Percentiles rank a stretch among this genome's conserved stretches.
Conservation (phyloP, 2,329 filamentous ascomycete species). For the Esteya vermicola region DNA sequence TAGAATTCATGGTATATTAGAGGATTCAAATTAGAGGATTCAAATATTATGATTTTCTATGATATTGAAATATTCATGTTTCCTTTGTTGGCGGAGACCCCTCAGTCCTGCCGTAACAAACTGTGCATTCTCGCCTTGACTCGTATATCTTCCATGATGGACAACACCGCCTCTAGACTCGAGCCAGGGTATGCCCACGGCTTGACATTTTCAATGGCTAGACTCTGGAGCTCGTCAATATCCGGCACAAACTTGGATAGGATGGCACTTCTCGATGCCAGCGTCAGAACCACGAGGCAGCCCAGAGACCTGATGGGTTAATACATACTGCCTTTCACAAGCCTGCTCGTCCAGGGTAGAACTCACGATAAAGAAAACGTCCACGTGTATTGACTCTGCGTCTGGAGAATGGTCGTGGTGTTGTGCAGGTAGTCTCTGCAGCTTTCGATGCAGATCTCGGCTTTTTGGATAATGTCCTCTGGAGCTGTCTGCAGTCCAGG, state of each 20-base stretch:
- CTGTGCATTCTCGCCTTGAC: constrained; percentile 13
- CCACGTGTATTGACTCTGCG: constrained; percentile 20
- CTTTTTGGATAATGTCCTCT: constrained; percentile 15
- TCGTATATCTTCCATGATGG: constrained; percentile 16
- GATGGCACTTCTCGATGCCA: constrained; percentile 15
- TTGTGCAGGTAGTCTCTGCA: constrained; percentile 17
- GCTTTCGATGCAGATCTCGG: constrained; percentile 17
- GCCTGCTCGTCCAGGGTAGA: background rate
- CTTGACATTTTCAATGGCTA: constrained; percentile 15
- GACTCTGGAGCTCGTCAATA: constrained; percentile 16
- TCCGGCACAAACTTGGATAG: constrained; percentile 15
- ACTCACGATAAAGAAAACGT: constrained; percentile 19
- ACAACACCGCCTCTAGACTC: constrained; percentile 15
- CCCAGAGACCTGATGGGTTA: constrained; percentile 15
- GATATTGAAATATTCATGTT: background rate
- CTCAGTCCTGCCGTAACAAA: no score
- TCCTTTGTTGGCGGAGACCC: no score
- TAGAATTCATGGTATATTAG: no score
- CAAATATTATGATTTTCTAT: no score
- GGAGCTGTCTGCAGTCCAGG: constrained; percentile 9
- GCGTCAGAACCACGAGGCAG: constrained; percentile 17
- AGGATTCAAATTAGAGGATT: no score
- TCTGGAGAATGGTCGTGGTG: constrained; percentile 13
- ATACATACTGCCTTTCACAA: no score
- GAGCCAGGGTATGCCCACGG: constrained; percentile 17